These are phyloP conservation scores for Omphalotus olearius DNA, from an alignment of 1,284 basidiomycete species.

Conservation along the genomic window DNA sequence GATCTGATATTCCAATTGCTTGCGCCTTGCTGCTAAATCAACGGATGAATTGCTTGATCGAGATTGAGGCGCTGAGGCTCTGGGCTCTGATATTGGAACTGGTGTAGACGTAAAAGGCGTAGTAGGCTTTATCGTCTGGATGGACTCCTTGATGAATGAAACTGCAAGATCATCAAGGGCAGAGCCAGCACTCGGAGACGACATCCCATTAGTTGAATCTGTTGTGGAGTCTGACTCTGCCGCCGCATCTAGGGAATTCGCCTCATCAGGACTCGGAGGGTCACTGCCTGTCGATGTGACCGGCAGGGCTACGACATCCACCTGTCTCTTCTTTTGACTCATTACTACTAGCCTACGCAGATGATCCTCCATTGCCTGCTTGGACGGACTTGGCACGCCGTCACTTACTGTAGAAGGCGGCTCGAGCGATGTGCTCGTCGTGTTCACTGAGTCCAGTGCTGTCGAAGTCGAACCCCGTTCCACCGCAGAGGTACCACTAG, in stretches of 20 bases:
- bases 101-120: slow-evolving; percentile 3
- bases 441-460: not conserved
- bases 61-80: not conserved
- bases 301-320: not conserved
- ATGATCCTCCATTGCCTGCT: slow-evolving; percentile 32
- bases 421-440: not conserved
- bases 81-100: not conserved
- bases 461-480: not conserved
- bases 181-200: slow-evolving; percentile 2
- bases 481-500: not conserved
- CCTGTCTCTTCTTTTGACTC: slow-evolving; percentile 31
- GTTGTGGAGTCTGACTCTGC: not conserved
- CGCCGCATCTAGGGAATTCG: not conserved
- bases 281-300: not conserved
- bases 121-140: slow-evolving; percentile 36
- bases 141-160: slow-evolving; percentile 52
- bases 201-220: too few species aligned
- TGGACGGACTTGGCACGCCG: slow-evolving; percentile 12
- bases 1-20: slow-evolving; percentile 20
- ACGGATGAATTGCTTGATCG: not conserved
- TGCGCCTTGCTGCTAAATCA: slow-evolving; percentile 14
- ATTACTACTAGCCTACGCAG: slow-evolving; percentile 36
- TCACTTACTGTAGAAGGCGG: too few species aligned
- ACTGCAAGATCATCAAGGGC: slow-evolving; percentile 46
- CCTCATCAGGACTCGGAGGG: too few species aligned